Base-by-base conservation (phyloP, 441 rosid species). In the Pelargonium australe region DNA sequence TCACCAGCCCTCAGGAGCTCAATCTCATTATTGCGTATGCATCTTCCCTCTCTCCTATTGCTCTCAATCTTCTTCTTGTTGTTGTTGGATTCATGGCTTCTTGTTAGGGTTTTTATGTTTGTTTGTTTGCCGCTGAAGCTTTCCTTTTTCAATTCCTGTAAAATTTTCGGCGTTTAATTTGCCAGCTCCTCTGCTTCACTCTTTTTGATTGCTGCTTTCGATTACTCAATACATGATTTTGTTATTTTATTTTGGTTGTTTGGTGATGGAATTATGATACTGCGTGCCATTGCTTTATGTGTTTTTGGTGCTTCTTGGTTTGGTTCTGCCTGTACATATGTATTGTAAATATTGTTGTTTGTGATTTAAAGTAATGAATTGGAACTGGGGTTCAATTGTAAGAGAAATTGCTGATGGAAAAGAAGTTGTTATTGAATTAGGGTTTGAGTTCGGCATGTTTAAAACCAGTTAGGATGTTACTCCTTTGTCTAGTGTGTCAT, bases 1-100 rank as follows among this genome's bases (percentile, higher is more conserved):
- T 95, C 90, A 95, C 99, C 70, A 74, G 85, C 67, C 87, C 98
- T 62, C 96, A 88, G 44, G 98, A 92, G 74, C 97, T 92, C 74
- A 95, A 95, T 78, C 99, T 95, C 85, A 92, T 95, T 64, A 79
- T 85, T 2, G 97, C 99, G 99, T 91, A 82, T 47, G 70, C 44
- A 12, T 20, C 63, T 68, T 14, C 40, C 9, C 31, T 53, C 66
- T 28, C 25, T 4, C 7, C 11, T 37, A 67, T 55, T 25, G 3
- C 2, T 5, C 10, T 37, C 23, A n/a, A 14, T 66, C 14, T 23
- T 8, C 14, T 20, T 20, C 23, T 20, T 20, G 0, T 20, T 20
- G 0, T 20, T 20, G 25, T 57, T 57, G 28, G 63, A 20, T 19
- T 57, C 63, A 3, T 19, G 31, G 31, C 12, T 49, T 58, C 58